Evolutionary conservation across 371 early-diverging fungal species (phyloP).

Genomic region (Mucor circinelloides): DNA sequence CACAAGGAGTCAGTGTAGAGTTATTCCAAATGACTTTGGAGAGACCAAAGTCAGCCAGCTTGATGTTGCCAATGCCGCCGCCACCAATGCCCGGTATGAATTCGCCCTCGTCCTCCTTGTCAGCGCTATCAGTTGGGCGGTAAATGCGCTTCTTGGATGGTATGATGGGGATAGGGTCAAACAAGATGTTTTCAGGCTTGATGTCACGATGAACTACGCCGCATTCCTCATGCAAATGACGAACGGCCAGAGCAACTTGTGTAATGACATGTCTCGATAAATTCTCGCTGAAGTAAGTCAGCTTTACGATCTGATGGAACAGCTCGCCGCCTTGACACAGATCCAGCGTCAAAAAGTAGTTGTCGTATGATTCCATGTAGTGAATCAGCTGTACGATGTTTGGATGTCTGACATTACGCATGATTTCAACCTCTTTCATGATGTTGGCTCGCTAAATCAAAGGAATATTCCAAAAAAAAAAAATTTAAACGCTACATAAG

Average conservation of each 20-base stretch:
- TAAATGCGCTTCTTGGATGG: constrained; percentile 37
- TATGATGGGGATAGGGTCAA: constrained; percentile 72
- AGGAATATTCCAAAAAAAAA: not conserved
- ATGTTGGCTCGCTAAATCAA: constrained; percentile 65
- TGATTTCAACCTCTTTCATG: constrained; percentile 83
- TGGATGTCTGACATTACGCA: constrained; percentile 73
- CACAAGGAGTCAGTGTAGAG: constrained; percentile 87
- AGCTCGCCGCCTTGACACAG: constrained; percentile 87
- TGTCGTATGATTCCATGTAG: constrained; percentile 52
- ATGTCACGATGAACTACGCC: constrained; percentile 96
- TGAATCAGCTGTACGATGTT: constrained; percentile 76
- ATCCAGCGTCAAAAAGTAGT: constrained; percentile 82
- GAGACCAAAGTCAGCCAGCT: constrained; percentile 87
- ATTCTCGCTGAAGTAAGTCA: constrained; percentile 81
- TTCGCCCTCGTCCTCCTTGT: constrained; percentile 67
- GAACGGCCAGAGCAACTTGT: constrained; percentile 89
- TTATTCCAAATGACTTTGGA: constrained; percentile 84
- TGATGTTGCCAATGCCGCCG: constrained; percentile 82
- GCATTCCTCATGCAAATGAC: constrained; percentile 85
- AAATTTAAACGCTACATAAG: not conserved
- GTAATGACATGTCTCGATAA: constrained; percentile 80
- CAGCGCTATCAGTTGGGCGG: constrained; percentile 51
- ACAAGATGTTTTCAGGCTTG: constrained; percentile 95
- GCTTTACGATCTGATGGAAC: constrained; percentile 80
- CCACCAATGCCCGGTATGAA: constrained; percentile 76